Evolutionary conservation across 768 basidiomycete species (phyloP).

Genomic region (Suillus fuscotomentosus): DNA sequence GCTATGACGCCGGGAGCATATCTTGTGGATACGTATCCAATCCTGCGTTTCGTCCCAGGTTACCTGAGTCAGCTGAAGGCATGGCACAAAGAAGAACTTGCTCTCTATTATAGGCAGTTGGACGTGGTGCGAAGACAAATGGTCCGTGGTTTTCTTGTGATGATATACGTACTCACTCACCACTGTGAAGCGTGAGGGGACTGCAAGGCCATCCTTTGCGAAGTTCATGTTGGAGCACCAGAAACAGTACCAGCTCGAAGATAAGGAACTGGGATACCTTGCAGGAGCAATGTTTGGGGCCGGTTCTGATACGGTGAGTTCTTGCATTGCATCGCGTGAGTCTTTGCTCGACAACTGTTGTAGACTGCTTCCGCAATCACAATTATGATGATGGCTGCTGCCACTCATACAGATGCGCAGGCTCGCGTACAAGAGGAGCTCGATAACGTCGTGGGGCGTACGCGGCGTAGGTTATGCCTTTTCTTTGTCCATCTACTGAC

Average conservation of each 20-base stretch:
- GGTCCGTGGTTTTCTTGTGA: slow-evolving; percentile 16
- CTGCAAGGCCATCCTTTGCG: slow-evolving; percentile 31
- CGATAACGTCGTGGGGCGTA: slow-evolving; percentile 46
- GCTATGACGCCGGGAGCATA: slow-evolving; percentile 23
- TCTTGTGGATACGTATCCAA: slow-evolving; percentile 25
- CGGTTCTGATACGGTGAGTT: slow-evolving; percentile 38
- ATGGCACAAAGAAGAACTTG: slow-evolving; percentile 45
- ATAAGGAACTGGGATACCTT: slow-evolving; percentile 37
- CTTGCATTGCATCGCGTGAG: not conserved
- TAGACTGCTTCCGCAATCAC: slow-evolving; percentile 48
- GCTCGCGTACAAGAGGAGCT: slow-evolving; percentile 50
- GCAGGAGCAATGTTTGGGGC: slow-evolving; percentile 44
- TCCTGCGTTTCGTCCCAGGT: slow-evolving; percentile 22
- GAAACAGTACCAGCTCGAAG: slow-evolving; percentile 27
- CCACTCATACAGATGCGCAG: slow-evolving; percentile 49
- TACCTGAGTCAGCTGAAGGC: slow-evolving; percentile 50
- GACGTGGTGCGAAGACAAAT: slow-evolving; percentile 26
- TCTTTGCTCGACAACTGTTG: not conserved
- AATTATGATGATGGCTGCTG: slow-evolving; percentile 54
- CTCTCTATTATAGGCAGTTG: slow-evolving; percentile 30
- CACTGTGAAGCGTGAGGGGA: slow-evolving; percentile 20
- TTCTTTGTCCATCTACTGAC: not conserved
- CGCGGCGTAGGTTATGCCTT: slow-evolving; percentile 14
- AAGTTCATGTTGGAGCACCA: slow-evolving; percentile 38
- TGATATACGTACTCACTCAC: not conserved